Evolutionary conservation across 768 basidiomycete species (phyloP).

Genomic region (Coprinopsis marcescibilis): DNA sequence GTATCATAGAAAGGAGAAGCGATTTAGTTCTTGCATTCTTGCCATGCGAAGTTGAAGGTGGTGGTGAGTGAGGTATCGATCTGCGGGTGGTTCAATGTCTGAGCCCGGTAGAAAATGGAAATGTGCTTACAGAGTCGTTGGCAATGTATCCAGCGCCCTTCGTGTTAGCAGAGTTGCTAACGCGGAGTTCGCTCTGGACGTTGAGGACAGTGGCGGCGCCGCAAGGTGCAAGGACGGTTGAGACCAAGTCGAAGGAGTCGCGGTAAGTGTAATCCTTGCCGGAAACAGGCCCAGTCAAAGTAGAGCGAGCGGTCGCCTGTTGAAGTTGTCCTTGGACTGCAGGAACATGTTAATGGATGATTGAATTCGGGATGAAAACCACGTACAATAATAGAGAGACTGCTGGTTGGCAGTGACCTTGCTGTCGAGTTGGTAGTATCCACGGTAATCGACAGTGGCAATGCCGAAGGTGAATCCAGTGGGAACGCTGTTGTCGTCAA

Average conservation of each 20-base stretch:
- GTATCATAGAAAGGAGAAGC: not conserved
- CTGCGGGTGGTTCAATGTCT: not conserved
- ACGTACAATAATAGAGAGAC: conserved; percentile 22
- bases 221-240: conserved; percentile 13
- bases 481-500: conserved; percentile 8
- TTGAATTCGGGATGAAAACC: not conserved
- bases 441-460: conserved; percentile 22
- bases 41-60: conserved; percentile 21
- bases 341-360: not conserved
- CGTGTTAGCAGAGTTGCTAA: conserved; percentile 16
- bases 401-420: conserved; percentile 21
- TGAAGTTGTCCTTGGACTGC: conserved; percentile 20
- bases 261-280: conserved; percentile 16
- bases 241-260: conserved; percentile 12
- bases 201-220: conserved; percentile 16
- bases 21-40: conserved; percentile 13
- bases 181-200: conserved; percentile 14
- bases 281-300: conserved; percentile 17
- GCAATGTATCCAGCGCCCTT: conserved; percentile 20
- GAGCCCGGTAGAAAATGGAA: not conserved
- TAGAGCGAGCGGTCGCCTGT: conserved; percentile 19
- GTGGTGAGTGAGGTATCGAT: not conserved
- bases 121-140: conserved; percentile 19
- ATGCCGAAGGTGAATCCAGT: conserved; percentile 20
- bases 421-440: conserved; percentile 22